phyloP scores from a whole-genome alignment of 768 basidiomycete genomes.

The Auricularia sp. region DNA sequence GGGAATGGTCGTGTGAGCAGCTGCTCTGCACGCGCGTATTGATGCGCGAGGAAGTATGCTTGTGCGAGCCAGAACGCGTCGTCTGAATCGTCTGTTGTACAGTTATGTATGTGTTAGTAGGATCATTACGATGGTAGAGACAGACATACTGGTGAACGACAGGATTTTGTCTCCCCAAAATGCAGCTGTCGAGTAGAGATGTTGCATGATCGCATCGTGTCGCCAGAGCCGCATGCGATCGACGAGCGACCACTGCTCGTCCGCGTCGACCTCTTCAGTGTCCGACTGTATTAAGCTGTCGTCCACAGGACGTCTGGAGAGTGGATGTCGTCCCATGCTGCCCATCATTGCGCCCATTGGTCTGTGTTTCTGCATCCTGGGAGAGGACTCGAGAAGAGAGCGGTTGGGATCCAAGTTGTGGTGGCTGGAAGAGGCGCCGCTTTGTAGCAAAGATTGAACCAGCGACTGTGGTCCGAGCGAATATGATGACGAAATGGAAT shows the following conservation, averaged over 20 bases:
- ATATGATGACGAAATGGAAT: constrained; percentile 70
- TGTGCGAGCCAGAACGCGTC: constrained; percentile 99
- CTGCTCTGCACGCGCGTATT: constrained; percentile 89
- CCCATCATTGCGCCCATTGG: constrained; percentile 13
- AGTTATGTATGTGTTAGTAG: background rate
- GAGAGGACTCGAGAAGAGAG: constrained; percentile 66
- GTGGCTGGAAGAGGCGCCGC: constrained; percentile 41
- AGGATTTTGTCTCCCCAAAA: constrained; percentile 99
- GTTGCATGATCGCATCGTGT: constrained; percentile 97
- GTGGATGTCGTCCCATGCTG: constrained; percentile 38
- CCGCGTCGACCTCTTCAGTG: constrained; percentile 36
- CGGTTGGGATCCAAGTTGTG: constrained; percentile 65
- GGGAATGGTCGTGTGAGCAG: constrained; percentile 83
- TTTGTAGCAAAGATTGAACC: constrained; percentile 59
- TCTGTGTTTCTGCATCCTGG: constrained; percentile 30
- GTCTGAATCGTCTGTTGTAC: constrained; percentile 71
- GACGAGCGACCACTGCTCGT: constrained; percentile 69
- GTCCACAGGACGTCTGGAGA: constrained; percentile 63
- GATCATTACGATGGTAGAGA: background rate
- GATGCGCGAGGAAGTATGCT: constrained; percentile 91
- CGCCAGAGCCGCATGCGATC: constrained; percentile 96
- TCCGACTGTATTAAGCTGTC: constrained; percentile 53
- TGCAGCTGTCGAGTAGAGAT: constrained; percentile 91
- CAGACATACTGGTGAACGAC: constrained; percentile 77
- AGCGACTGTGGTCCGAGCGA: constrained; percentile 67